These are phyloP conservation scores for Dioscorea dumetorum DNA, from an alignment of 106 monocot genomes.

Conservation along the genomic window DNA sequence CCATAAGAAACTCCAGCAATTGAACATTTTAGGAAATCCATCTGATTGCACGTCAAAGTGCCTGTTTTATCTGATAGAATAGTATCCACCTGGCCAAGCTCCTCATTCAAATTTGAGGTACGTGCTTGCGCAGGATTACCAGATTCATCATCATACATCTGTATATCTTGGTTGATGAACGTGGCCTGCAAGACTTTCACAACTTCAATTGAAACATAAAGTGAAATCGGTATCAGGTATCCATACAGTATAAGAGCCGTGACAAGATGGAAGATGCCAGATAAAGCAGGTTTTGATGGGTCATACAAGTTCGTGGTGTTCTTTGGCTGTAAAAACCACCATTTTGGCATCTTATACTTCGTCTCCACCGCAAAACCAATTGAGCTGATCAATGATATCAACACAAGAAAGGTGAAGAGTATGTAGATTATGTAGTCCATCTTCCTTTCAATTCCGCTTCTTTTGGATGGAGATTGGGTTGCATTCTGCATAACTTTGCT, in stretches of 20 bases:
- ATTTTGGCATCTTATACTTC: conserved; percentile 67
- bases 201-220: conserved; percentile 91
- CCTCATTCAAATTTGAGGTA: conserved; percentile 94
- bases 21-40: conserved; percentile 97
- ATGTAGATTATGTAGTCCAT: conserved; percentile 91
- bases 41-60: conserved; percentile 96
- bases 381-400: conserved; percentile 87
- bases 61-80: conserved; percentile 94
- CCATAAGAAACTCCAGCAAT: conserved; percentile 92
- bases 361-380: conserved; percentile 79
- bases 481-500: conserved; percentile 97
- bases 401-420: conserved; percentile 72
- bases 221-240: conserved; percentile 92
- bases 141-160: conserved; percentile 86
- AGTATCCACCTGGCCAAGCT: conserved; percentile 92
- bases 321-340: conserved; percentile 83
- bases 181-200: conserved; percentile 92
- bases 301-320: conserved; percentile 34
- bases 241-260: conserved; percentile 95
- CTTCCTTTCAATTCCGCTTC: conserved; percentile 86
- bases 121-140: conserved; percentile 77
- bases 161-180: conserved; percentile 91
- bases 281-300: conserved; percentile 42
- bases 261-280: conserved; percentile 78
- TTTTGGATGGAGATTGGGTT: conserved; percentile 81